phyloP scores from a whole-genome alignment of 371 early-diverging fungal genomes.

The Apophysomyces trapeziformis region DNA sequence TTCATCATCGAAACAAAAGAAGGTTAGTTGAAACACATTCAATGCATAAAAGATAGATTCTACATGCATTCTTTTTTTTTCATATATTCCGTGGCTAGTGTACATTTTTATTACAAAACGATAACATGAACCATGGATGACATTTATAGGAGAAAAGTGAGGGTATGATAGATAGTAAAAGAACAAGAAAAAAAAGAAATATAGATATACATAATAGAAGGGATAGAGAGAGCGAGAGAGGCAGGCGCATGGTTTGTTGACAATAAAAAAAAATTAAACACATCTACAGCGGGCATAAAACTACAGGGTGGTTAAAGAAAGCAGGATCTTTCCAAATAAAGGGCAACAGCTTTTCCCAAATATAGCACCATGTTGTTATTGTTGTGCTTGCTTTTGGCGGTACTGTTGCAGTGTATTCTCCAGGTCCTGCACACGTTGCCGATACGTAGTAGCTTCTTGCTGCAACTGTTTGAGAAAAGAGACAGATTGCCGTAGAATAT shows the following conservation, averaged over 20 bases:
- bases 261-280: constrained; percentile 5
- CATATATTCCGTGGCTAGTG: too few species aligned
- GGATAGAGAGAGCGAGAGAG: not conserved
- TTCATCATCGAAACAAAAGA: too few species aligned
- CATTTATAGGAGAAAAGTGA: too few species aligned
- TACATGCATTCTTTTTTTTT: too few species aligned
- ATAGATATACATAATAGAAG: too few species aligned
- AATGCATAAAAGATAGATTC: too few species aligned
- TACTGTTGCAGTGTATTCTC: constrained; percentile 50
- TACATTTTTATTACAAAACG: too few species aligned
- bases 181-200: too few species aligned
- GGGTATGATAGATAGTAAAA: too few species aligned
- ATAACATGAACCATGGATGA: too few species aligned
- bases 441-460: constrained; percentile 59
- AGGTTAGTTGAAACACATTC: too few species aligned
- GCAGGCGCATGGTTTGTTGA: not conserved
- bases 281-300: constrained; percentile 12
- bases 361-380: constrained; percentile 10
- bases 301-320: constrained; percentile 2
- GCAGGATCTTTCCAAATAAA: constrained; percentile 4
- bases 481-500: constrained; percentile 87
- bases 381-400: constrained; percentile 6
- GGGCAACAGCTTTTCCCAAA: not conserved
- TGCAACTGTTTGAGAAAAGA: constrained; percentile 85
- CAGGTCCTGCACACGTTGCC: constrained; percentile 72